Conservation (phyloP, 768 basidiomycete species). For the Panaeolus cyanescens region DNA sequence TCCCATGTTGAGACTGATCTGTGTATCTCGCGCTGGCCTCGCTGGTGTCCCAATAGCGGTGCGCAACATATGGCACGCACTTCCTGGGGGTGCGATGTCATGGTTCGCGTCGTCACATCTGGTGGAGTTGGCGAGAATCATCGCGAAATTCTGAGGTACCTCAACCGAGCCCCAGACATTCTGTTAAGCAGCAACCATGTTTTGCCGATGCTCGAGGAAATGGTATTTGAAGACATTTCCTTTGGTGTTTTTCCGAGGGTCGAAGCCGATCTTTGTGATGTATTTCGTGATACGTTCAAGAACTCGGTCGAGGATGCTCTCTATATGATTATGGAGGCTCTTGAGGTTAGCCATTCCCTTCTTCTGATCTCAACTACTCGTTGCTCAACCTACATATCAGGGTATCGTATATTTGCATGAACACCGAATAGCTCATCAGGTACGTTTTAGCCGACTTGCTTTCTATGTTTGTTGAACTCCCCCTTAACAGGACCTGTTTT, state of each 20-base stretch:
- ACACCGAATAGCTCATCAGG: conserved; percentile 7
- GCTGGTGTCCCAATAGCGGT: background rate
- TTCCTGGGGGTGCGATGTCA: background rate
- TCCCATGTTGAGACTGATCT: background rate
- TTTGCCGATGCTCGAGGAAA: conserved; percentile 3
- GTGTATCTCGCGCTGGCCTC: background rate
- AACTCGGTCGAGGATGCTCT: conserved; percentile 12
- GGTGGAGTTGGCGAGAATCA: conserved; percentile 3
- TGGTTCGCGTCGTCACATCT: background rate
- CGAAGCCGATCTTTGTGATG: background rate
- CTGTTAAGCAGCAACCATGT: conserved; percentile 6
- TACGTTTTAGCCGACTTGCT: background rate
- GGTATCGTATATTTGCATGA: conserved; percentile 5
- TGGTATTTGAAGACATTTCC: conserved; percentile 2
- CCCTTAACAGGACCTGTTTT: conserved; percentile 11
- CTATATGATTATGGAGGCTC: conserved; percentile 9
- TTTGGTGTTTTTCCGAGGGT: conserved; percentile 2
- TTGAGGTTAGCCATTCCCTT: conserved; percentile 4
- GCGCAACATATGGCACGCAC: background rate
- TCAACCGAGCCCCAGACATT: background rate
- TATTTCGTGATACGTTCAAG: background rate
- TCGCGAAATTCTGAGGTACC: background rate
- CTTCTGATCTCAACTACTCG: too few relatives aligned
- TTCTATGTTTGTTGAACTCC: background rate
- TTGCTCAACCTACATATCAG: background rate